A percentile compares a stretch with the other conserved stretches of the same genome.
These are phyloP conservation scores for Cutaneotrichosporon dermatis DNA, from an alignment of 1,284 basidiomycete genomes.

Conservation along the genomic window DNA sequence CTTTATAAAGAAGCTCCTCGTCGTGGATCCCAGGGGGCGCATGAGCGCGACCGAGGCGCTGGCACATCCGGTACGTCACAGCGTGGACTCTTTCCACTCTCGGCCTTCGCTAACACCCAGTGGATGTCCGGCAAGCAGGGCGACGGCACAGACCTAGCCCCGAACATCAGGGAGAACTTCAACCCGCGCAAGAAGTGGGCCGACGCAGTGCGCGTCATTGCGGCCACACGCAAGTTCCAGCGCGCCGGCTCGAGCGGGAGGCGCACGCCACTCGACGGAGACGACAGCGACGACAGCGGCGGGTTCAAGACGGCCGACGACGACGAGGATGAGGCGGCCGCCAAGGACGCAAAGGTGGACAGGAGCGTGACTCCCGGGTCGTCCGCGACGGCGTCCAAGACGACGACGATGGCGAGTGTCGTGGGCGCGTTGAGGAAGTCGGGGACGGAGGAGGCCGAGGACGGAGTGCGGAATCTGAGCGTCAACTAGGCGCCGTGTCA, in stretches of 20 bases:
- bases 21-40: conserved; percentile 66
- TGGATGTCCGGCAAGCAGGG: conserved; percentile 36
- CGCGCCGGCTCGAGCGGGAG: not conserved
- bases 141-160: conserved; percentile 64
- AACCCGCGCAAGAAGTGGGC: conserved; percentile 37
- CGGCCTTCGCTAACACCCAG: conserved; percentile 15
- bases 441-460: not conserved
- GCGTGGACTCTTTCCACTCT: not conserved
- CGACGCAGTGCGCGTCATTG: conserved; percentile 28
- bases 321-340: not conserved
- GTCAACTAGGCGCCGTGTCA: not conserved
- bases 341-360: too few relatives aligned
- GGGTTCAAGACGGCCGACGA: conserved; percentile 5
- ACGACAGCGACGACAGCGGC: not conserved
- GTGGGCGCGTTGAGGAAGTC: not conserved
- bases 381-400: not conserved
- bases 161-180: conserved; percentile 65
- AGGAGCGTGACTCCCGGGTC: not conserved
- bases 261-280: not conserved
- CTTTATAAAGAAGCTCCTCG: conserved; percentile 72
- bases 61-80: conserved; percentile 54
- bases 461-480: not conserved
- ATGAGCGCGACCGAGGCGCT: conserved; percentile 71
- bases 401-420: not conserved
- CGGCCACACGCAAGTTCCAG: conserved; percentile 9